Conservation (phyloP, 2,329 filamentous ascomycete genomes). For the Aspergillus niger region DNA sequence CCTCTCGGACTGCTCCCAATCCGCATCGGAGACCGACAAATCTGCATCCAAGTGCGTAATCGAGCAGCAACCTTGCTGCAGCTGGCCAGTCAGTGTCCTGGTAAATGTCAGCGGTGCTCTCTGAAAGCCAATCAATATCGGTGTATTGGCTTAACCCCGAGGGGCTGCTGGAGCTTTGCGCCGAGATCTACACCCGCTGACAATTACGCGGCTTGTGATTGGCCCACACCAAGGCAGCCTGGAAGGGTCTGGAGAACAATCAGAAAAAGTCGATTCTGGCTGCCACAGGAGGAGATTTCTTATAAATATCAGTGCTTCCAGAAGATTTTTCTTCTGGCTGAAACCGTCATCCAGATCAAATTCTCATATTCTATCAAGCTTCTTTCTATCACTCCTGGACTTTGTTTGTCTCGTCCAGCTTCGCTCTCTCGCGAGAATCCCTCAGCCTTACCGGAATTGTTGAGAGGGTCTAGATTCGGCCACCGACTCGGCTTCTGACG, state of each 20-base stretch:
- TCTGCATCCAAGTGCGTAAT: not conserved
- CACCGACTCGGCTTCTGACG: constrained; percentile 2
- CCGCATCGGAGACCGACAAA: not conserved
- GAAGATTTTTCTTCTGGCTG: not conserved
- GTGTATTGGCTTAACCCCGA: constrained; percentile 10
- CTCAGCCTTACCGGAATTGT: constrained; percentile 9
- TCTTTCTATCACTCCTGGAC: not conserved
- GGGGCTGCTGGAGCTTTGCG: not conserved
- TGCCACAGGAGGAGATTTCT: not conserved
- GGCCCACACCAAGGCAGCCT: not conserved
- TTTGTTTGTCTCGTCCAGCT: not conserved
- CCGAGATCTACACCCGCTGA: constrained; percentile 1
- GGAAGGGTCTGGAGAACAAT: constrained; percentile 5
- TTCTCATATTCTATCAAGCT: not conserved
- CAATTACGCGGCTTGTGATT: not conserved
- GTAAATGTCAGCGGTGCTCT: not conserved
- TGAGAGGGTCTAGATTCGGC: constrained; percentile 7
- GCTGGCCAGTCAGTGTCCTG: not conserved
- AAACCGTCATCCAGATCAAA: not conserved
- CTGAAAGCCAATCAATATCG: constrained; percentile 1
- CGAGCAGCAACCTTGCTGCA: not conserved
- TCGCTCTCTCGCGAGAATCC: not conserved
- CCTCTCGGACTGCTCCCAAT: constrained; percentile 1
- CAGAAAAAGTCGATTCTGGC: not conserved
- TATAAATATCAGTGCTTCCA: constrained; percentile 8